Evolutionary conservation across 1,139 yeast species (phyloP).

Genomic region (Suhomyces terraborum): DNA sequence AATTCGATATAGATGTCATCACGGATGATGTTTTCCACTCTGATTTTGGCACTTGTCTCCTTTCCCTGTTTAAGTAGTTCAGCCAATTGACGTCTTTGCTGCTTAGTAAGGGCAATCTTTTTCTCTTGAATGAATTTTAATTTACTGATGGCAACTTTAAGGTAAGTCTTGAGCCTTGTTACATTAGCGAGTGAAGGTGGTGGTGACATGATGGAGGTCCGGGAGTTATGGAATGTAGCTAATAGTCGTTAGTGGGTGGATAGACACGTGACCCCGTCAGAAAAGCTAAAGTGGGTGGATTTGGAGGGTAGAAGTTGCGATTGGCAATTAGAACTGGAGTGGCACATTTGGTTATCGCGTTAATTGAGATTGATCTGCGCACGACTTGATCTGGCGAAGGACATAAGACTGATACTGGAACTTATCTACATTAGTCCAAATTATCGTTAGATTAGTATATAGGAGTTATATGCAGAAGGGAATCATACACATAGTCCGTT

Average conservation of each 20-base stretch:
- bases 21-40: conserved; percentile 83
- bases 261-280: too few relatives aligned
- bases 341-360: neutral
- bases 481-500: neutral
- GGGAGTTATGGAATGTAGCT: neutral
- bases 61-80: conserved; percentile 70
- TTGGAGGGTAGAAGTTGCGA: neutral
- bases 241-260: too few relatives aligned
- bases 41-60: conserved; percentile 79
- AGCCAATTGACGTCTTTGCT: conserved; percentile 75
- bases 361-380: neutral
- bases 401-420: neutral
- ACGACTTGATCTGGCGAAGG: neutral
- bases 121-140: conserved; percentile 80
- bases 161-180: conserved; percentile 61
- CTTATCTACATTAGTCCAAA: neutral
- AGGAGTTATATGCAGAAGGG: neutral
- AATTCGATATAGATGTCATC: conserved; percentile 84
- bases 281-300: too few relatives aligned
- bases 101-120: conserved; percentile 79
- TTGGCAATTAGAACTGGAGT: neutral
- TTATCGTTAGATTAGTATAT: conserved; percentile 2
- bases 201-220: conserved; percentile 11
- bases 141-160: conserved; percentile 81
- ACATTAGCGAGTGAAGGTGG: conserved; percentile 39